Base-by-base conservation (phyloP, 768 basidiomycete genomes). In the Holtermanniella nyarrowii region DNA sequence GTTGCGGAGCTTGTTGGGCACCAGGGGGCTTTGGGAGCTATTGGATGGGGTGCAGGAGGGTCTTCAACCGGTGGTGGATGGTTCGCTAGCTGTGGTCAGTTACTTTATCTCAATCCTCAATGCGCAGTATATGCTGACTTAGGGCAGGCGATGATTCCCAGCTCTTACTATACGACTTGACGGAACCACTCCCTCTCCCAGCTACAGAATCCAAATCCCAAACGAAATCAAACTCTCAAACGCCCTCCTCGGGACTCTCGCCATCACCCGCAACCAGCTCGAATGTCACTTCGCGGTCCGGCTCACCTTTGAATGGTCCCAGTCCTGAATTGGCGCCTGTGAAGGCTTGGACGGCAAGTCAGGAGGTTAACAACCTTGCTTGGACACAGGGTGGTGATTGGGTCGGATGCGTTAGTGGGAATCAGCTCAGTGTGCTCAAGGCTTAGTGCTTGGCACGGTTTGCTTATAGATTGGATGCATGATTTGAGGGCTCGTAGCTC, bases 81-180 rank as follows among this genome's bases (percentile, higher is more conserved):
- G 48, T 76, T 95, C 41, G 88, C 87, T 14, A 89, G 86, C 25
- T 88, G 87, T 60, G 85, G 90, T 86, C 72, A 59, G 78, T 71
- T 2, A 27, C 52, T 41, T 24, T 44, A 45, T 18, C 11, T 46
- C 26, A 63, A 24, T 52, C 23, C 0, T 25, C 14, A 26, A 14
- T 27, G 18, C 41, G 21, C 14, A 16, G 23, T 44, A 16, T 52
- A 43, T 26, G 14, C 11, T 7, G 21, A 46, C 11, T 4, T 42
- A 12, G n/a, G 11, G 22, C 53, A 95, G 90, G 82, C 50, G 91
- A 97, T 69, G 91, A 97, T 72, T 85, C 85, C 57, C 90, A 93
- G 73, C 76, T 95, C n/a, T 75, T 95, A 10, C 70, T 97, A 13
- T 97, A 91, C 87, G 91, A 97, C 68, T 78, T 95, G n/a, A 63